Conservation (phyloP, 2,329 filamentous ascomycete genomes). For the Sporothrix euskadiensis region DNA sequence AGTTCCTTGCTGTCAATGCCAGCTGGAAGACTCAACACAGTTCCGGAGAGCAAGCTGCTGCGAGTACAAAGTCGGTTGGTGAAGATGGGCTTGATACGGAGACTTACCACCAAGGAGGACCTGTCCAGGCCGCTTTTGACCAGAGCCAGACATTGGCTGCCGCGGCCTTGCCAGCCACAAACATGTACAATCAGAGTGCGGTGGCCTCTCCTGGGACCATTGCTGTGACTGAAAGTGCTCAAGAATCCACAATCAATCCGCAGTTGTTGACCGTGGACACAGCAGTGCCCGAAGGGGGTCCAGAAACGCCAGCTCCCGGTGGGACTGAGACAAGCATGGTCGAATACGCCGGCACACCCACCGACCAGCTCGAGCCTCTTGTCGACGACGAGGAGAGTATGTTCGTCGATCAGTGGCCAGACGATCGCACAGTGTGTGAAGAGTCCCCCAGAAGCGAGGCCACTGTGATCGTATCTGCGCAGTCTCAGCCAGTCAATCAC, state of each 20-base stretch:
- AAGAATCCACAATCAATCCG: not conserved
- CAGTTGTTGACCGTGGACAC: not conserved
- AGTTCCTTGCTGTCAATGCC: not conserved
- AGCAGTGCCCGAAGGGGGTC: not conserved
- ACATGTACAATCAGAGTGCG: not conserved
- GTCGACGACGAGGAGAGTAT: not conserved
- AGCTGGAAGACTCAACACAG: not conserved
- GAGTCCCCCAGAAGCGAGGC: not conserved
- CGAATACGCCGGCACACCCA: too few species aligned
- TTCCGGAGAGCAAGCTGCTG: not conserved
- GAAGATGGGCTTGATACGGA: not conserved
- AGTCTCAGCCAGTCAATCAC: not conserved
- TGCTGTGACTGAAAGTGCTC: not conserved
- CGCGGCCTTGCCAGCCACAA: not conserved
- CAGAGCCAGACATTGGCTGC: not conserved
- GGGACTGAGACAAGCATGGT: not conserved
- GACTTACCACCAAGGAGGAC: not conserved
- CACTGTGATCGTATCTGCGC: not conserved
- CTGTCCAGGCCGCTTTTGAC: not conserved
- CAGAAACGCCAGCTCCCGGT: not conserved
- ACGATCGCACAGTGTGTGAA: not conserved
- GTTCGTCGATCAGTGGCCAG: not conserved
- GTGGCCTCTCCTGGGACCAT: too few species aligned
- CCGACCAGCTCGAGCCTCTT: too few species aligned
- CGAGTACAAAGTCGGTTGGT: not conserved